Base-by-base conservation (phyloP, 352 stramenopile genomes). In the Globisporangium alternatum region DNA sequence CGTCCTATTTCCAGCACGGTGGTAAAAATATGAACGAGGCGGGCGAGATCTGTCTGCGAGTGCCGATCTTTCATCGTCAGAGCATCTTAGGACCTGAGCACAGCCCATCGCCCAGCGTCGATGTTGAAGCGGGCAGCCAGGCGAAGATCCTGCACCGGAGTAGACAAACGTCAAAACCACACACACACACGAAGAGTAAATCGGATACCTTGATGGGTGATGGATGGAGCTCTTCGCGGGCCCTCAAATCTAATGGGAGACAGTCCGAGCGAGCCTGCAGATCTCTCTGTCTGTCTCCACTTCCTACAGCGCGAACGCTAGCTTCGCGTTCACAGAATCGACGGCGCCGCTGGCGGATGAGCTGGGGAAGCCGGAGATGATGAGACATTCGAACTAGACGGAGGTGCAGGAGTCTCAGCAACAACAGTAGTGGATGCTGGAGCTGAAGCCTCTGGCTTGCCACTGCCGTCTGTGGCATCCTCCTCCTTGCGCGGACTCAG, bases 301-400 rank as follows among this genome's bases (percentile, higher is more conserved):
- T 45, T 45, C 37, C 52, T 58, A 58, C 52, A 44, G 19, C n/a
- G 52, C 4, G 52, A 58, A 17, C 52, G 52, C 52, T 58, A 31
- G 10, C 52, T 44, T 43, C 52, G 31, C 37, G 41, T 21, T 64
- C 39, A 67, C 54, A 67, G 35, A 4, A 58, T 39, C 44, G 56
- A 48, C 25, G 63, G 48, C 9, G 63, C 22, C n/a, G 54, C 31
- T 43, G 62, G 41, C n/a, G 62, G 33, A 17, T 41, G 35, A 41
- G 12, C 37, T 15, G 28, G 22, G 1, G 55, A 12, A 35, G 21
- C 10, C 37, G 55, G 13, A 49, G 33, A 45, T 17, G 54, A 60
- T 8, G 39, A 0, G n/a, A 31, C 28, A 39, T 51, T 41, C 22
- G 25, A 19, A 39, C 15, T 52, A 4, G 55, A 41, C 9, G 49